A percentile compares a stretch with the other conserved stretches of the same genome.
Evolutionary conservation across 331 rosid genomes (phyloP).

Genomic region (Rosa hybrid): DNA sequence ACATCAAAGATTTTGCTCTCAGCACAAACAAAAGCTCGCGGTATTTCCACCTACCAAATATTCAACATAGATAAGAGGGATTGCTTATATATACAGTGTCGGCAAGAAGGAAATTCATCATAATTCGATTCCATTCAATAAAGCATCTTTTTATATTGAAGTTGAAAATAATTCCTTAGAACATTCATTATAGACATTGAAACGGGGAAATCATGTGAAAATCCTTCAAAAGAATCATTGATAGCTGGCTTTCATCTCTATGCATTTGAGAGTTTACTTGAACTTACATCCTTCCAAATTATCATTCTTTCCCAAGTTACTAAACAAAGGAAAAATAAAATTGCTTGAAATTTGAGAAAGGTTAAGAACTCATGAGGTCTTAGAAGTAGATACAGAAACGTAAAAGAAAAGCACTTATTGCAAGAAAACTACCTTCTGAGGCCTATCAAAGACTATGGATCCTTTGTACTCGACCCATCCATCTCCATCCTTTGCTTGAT

Average conservation of each 20-base stretch:
- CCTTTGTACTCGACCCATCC: conserved; percentile 99
- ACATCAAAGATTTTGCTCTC: conserved; percentile 97
- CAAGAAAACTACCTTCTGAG: conserved; percentile 67
- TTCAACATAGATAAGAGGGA: not conserved
- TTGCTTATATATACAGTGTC: not conserved
- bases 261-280: not conserved
- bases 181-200: conserved; percentile 3
- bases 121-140: not conserved
- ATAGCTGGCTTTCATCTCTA: not conserved
- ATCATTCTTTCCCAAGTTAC: not conserved
- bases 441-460: conserved; percentile 71
- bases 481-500: conserved; percentile 99
- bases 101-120: not conserved
- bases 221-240: not conserved
- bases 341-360: not conserved
- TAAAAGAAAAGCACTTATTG: not conserved
- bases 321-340: not conserved
- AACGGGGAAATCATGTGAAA: not conserved
- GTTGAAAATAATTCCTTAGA: not conserved
- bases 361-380: not conserved
- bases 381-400: not conserved
- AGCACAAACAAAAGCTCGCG: conserved; percentile 96
- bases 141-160: conserved; percentile 4
- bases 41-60: conserved; percentile 74
- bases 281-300: not conserved